These are phyloP conservation scores for Vitis hybrid DNA, from an alignment of 177 flowering plant species.

Conservation along the genomic window DNA sequence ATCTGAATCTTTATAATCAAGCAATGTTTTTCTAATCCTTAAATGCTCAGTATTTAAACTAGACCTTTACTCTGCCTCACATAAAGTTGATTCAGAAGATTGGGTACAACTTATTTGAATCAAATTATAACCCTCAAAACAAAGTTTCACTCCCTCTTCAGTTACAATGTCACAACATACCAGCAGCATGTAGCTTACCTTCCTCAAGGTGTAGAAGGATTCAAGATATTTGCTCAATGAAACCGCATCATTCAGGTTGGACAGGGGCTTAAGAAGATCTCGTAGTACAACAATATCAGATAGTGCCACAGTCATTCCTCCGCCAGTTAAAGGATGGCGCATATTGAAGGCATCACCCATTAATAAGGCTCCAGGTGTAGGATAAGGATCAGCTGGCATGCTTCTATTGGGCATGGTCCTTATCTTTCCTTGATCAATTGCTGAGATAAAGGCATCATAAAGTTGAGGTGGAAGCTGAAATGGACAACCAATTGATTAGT, in stretches of 20 bases:
- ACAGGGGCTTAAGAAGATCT: conserved; percentile 37
- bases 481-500: neutral
- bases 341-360: conserved; percentile 49
- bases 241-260: conserved; percentile 28
- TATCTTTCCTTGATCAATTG: conserved; percentile 35
- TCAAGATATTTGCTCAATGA: conserved; percentile 35
- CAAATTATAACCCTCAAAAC: neutral
- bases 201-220: conserved; percentile 42
- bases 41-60: neutral
- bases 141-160: neutral
- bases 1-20: too few relatives aligned
- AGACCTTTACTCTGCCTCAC: neutral
- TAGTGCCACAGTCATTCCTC: conserved; percentile 44
- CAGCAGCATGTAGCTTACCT: conserved; percentile 23
- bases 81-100: neutral
- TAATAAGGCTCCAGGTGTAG: conserved; percentile 42
- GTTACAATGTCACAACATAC: neutral
- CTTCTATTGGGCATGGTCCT: conserved; percentile 45
- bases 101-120: neutral
- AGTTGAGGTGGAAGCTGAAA: conserved; percentile 35
- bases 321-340: conserved; percentile 45
- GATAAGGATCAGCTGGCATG: conserved; percentile 43
- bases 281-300: conserved; percentile 38
- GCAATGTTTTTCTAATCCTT: neutral
- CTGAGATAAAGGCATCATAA: conserved; percentile 33